These are phyloP conservation scores for Ogataea siamensis DNA, from an alignment of 805 yeast species.

Conservation along the genomic window DNA sequence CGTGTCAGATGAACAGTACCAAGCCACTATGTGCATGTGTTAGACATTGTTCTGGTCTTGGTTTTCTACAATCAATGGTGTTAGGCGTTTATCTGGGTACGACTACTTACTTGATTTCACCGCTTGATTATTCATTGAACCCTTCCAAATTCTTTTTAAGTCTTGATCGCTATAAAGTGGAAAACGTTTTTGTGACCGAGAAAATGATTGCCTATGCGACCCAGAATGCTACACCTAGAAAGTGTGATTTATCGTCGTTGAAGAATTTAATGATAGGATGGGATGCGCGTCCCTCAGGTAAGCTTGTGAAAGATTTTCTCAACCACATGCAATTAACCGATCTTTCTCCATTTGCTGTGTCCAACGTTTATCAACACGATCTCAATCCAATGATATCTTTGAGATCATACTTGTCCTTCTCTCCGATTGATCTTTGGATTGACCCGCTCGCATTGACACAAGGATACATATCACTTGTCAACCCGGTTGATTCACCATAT, in stretches of 20 bases:
- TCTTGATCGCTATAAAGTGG: slow-evolving; percentile 72
- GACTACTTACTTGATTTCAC: slow-evolving; percentile 76
- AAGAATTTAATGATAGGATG: slow-evolving; percentile 84
- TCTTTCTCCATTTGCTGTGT: slow-evolving; percentile 66
- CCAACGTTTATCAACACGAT: slow-evolving; percentile 72
- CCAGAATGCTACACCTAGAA: slow-evolving; percentile 46
- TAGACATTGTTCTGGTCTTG: slow-evolving; percentile 79
- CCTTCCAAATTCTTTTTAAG: slow-evolving; percentile 71
- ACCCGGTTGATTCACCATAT: slow-evolving; percentile 64
- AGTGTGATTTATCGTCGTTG: slow-evolving; percentile 57
- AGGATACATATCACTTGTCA: slow-evolving; percentile 78
- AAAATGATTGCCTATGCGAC: slow-evolving; percentile 80
- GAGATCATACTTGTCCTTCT: slow-evolving; percentile 83
- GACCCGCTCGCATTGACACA: slow-evolving; percentile 89
- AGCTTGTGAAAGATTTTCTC: slow-evolving; percentile 55
- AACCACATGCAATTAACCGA: slow-evolving; percentile 62
- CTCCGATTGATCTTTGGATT: slow-evolving; percentile 81
- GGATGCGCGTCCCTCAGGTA: slow-evolving; percentile 68
- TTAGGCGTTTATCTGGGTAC: slow-evolving; percentile 87
- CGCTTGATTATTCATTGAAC: slow-evolving; percentile 70
- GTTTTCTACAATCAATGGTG: slow-evolving; percentile 81
- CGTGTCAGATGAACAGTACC: slow-evolving; percentile 74
- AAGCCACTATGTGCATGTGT: slow-evolving; percentile 83
- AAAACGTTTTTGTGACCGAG: slow-evolving; percentile 80
- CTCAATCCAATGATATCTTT: slow-evolving; percentile 83